Evolutionary conservation across 1,284 basidiomycete species (phyloP).

Genomic region (Acaromyces ingoldii): DNA sequence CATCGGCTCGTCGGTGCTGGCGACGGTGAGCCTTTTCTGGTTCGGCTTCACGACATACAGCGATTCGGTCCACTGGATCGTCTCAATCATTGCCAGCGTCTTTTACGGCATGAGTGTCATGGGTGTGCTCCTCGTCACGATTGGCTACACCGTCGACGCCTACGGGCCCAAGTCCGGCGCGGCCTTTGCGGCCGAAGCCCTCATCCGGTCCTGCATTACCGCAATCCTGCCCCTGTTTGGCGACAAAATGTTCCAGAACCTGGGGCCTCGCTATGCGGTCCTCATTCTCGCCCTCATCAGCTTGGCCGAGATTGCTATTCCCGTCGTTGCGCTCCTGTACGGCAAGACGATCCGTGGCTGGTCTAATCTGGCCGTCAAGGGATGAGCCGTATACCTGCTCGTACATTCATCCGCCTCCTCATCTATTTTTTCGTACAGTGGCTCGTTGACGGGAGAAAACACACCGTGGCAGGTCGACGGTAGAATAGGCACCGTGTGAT

Average conservation of each 20-base stretch:
- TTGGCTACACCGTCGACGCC: slow-evolving; percentile 3
- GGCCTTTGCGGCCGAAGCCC: slow-evolving; percentile 1
- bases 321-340: too few species aligned
- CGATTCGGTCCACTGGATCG: slow-evolving; percentile 24
- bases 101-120: not conserved
- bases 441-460: too few species aligned
- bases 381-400: too few species aligned
- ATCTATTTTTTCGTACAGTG: too few species aligned
- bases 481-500: too few species aligned
- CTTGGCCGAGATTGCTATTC: too few species aligned
- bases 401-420: too few species aligned
- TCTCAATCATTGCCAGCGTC: slow-evolving; percentile 15
- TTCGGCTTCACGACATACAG: slow-evolving; percentile 21
- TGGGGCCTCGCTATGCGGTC: not conserved
- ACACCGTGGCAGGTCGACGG: too few species aligned
- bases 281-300: slow-evolving; percentile 1
- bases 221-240: not conserved
- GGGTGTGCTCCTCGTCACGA: not conserved
- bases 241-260: slow-evolving; percentile 4
- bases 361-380: too few species aligned
- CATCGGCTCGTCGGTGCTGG: not conserved
- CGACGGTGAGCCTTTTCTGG: not conserved
- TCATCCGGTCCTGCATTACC: not conserved
- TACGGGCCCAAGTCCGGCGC: not conserved
- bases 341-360: too few species aligned